Evolutionary conservation across 352 stramenopile species (phyloP), one percentile per base, ranked within the genome.

Genomic region (Plasmopara muralis): DNA sequence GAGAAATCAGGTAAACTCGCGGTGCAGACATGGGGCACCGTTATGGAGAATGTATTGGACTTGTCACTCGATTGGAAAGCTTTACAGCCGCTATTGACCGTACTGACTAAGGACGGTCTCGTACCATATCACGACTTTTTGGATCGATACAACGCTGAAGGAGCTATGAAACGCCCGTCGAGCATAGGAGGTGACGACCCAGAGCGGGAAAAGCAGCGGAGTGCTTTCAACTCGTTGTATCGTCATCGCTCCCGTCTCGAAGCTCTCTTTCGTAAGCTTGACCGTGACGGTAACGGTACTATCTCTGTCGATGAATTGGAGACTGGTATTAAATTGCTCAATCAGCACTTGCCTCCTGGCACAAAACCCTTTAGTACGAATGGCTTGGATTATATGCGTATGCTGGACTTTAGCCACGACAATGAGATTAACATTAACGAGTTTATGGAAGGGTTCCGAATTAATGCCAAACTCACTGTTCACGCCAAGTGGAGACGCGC

Each of bases 381-480:
- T 18, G 70, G 75, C 16, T 60, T 74, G 45, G 81, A 91, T 49
- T 77, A 89, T 43, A 93, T 93, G 83, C 64, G 66, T n/a, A 88
- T 87, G 74, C 71, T 93, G 49, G 83, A 93, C 60, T 90, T 93
- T 41, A 85, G 68, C 29, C 72, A 87, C 55, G 80, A 93, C 56
- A 89, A 89, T 45, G 74, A 90, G 53, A 84, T 93, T 64, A 91
- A 93, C 68, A 93, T 93, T 51, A 93, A 93, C 57, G 83, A 93
- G 72, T 93, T 93, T 54, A 88, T 93, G 74, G 83, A 93, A 47
- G 81, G 83, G 47, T 93, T 93, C 63, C 78, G 83, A 31, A 86
- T 93, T 49, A 89, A 89, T 43, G 83, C 83, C 33, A 90, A 85
- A 59, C 69, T 93, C 41, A 93, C 83, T 25, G 77, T 88, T 14